Percentiles rank a stretch among this genome's conserved stretches.
phyloP scores from a whole-genome alignment of 768 basidiomycete species.

The Tulasnella calospora region DNA sequence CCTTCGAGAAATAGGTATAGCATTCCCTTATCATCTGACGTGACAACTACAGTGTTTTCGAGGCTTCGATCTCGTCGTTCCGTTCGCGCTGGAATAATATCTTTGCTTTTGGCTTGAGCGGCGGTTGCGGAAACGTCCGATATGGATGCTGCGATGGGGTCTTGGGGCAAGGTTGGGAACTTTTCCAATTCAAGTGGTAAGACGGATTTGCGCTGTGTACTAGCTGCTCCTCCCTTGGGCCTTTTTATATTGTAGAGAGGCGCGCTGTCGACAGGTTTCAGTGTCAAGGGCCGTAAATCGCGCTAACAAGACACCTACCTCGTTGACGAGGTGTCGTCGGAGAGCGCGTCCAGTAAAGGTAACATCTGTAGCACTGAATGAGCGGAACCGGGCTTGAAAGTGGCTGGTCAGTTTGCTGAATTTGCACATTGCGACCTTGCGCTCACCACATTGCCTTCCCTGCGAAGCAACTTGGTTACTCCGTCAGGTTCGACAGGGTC shows the following conservation, averaged over 20 bases:
- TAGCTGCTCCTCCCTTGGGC: background rate
- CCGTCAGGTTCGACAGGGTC: constrained; percentile 13
- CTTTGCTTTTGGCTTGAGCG: constrained; percentile 31
- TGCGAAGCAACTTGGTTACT: constrained; percentile 11
- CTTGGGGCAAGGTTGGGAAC: constrained; percentile 64
- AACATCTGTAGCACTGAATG: constrained; percentile 62
- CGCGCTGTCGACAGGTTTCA: constrained; percentile 13
- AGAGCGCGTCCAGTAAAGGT: constrained; percentile 65
- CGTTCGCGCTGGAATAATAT: constrained; percentile 43
- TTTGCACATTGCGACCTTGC: constrained; percentile 41
- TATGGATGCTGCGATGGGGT: constrained; percentile 58
- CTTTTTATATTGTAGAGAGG: constrained; percentile 8
- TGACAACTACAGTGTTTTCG: constrained; percentile 45
- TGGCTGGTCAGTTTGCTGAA: constrained; percentile 64
- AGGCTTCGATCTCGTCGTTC: constrained; percentile 46
- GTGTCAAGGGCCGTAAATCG: background rate
- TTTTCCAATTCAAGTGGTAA: constrained; percentile 56
- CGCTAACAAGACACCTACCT: constrained; percentile 47
- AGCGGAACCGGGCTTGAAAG: constrained; percentile 67
- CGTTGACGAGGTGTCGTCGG: constrained; percentile 59
- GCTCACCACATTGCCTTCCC: constrained; percentile 28
- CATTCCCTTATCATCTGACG: constrained; percentile 54
- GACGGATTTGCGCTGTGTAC: constrained; percentile 25
- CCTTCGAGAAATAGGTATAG: constrained; percentile 71
- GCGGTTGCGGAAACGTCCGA: constrained; percentile 37